Evolutionary conservation across 2,329 filamentous ascomycete genomes (phyloP), one percentile per base, ranked within the genome.

Genomic region (Ascochyta fabae): DNA sequence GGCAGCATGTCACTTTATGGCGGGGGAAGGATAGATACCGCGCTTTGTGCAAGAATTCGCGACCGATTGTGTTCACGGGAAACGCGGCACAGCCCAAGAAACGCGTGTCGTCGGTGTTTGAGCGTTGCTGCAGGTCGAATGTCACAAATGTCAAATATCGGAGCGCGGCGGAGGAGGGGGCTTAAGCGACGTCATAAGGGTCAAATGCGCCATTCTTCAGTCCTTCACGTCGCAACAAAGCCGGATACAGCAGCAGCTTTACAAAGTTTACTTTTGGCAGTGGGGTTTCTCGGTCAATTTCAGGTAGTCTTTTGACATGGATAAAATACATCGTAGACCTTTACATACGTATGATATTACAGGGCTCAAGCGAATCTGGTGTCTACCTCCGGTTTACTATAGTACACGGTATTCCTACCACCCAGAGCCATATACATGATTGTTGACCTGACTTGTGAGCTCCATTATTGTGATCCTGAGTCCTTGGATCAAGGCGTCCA

Each of bases 31-130:
- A 31, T 13, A 56, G 35, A 29, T 48, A 33, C 47, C 38, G 53
- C 29, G 52, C 38, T 33, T 34, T 48, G 46, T 33, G 47, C 58
- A 54, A 34, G 46, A 45, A 34, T 39, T 38, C 19, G 42, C 53
- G 47, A 38, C 43, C 40, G 48, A 34, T n/a, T 26, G 42, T 36
- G 23, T 52, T 41, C 22, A 45, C 48, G 44, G 40, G 58, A 54
- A 51, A 56, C 15, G 60, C 58, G 61, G 65, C 67, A 69, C 66
- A 69, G 67, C 69, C 65, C 53, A 50, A 54, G 55, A 65, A 64
- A 72, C 68, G 69, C 69, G 69, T 72, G 68, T 71, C 68, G 59
- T 61, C 48, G 53, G 40, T 60, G 55, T 59, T 58, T 50, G 56
- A 49, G 58, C 49, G 61, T 63, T 41, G 31, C 52, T 60, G 62